A percentile compares a stretch with the other conserved stretches of the same genome.
These are phyloP conservation scores for Eleusine coracana DNA, from an alignment of 176 grass and related monocot genomes.

Conservation along the genomic window DNA sequence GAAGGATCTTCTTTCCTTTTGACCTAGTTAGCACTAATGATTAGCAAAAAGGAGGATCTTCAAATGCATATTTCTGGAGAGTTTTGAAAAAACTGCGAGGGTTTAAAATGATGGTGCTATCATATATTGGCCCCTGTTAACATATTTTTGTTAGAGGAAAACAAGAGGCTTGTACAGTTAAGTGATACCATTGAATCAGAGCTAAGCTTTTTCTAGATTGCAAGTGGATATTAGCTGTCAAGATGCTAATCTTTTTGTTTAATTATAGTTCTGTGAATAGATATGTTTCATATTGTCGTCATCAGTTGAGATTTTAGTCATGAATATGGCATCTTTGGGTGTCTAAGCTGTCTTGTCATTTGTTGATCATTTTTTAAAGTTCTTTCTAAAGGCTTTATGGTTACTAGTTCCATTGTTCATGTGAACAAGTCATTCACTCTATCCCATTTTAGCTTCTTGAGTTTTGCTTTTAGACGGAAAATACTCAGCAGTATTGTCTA, in stretches of 20 bases:
- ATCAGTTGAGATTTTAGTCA: background rate
- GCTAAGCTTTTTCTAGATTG: conserved; percentile 6
- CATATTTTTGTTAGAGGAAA: background rate
- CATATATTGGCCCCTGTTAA: background rate
- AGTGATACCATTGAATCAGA: background rate
- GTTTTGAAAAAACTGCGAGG: conserved; percentile 1
- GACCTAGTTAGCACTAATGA: no score
- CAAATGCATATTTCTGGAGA: conserved; percentile 1
- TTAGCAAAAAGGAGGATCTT: no score
- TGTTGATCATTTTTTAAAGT: conserved; percentile 11
- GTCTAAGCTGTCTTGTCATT: background rate
- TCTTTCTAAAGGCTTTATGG: conserved; percentile 13
- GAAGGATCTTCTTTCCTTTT: no score
- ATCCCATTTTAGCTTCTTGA: background rate
- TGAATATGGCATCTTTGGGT: background rate
- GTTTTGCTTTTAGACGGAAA: background rate
- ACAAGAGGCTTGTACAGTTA: background rate
- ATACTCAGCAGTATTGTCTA: conserved; percentile 20
- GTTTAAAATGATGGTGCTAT: background rate
- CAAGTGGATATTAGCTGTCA: conserved; percentile 18
- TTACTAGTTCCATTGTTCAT: conserved; percentile 20
- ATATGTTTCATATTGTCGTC: background rate
- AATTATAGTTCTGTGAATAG: background rate
- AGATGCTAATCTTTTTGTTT: conserved; percentile 1
- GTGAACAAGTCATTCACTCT: background rate